phyloP scores from a whole-genome alignment of 2,329 filamentous ascomycete genomes.

The Thermothelomyces thermophilus region DNA sequence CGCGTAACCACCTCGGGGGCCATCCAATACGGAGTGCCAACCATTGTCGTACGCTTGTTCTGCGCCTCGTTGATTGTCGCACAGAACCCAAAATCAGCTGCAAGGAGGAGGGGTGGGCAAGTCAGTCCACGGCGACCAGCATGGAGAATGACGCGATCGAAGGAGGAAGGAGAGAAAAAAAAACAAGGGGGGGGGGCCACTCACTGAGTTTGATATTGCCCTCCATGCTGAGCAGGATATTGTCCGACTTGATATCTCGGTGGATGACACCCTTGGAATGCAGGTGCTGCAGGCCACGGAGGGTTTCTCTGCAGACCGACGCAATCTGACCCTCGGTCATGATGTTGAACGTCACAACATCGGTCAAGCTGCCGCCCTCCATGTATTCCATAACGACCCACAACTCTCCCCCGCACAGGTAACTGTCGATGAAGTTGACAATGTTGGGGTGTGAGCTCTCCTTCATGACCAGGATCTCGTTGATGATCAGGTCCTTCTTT shows the following conservation, averaged over 20 bases:
- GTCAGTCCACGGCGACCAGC: conserved; percentile 5
- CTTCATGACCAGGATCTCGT: conserved; percentile 98
- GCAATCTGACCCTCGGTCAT: conserved; percentile 98
- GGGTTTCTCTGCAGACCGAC: conserved; percentile 86
- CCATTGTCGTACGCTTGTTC: conserved; percentile 98
- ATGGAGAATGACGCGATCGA: not conserved
- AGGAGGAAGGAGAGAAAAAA: not conserved
- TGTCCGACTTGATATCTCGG: conserved; percentile 98
- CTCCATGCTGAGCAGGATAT: conserved; percentile 87
- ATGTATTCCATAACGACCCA: conserved; percentile 99
- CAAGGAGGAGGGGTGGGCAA: not conserved
- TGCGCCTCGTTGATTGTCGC: conserved; percentile 96
- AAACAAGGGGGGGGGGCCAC: conserved; percentile 30
- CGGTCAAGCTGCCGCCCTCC: conserved; percentile 95
- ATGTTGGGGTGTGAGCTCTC: conserved; percentile 98
- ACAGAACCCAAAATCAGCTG: conserved; percentile 97
- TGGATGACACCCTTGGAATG: conserved; percentile 98
- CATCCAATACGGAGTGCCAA: conserved; percentile 99
- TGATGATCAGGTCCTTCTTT: conserved; percentile 98
- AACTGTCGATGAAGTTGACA: conserved; percentile 99
- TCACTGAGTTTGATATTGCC: conserved; percentile 96
- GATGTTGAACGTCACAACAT: conserved; percentile 98
- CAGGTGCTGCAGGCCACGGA: conserved; percentile 86
- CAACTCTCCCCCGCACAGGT: conserved; percentile 78
- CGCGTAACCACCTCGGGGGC: conserved; percentile 94